Evolutionary conservation across 2,329 filamentous ascomycete species (phyloP), one percentile per base, ranked within the genome.

Genomic region (Sporothrix sp.): DNA sequence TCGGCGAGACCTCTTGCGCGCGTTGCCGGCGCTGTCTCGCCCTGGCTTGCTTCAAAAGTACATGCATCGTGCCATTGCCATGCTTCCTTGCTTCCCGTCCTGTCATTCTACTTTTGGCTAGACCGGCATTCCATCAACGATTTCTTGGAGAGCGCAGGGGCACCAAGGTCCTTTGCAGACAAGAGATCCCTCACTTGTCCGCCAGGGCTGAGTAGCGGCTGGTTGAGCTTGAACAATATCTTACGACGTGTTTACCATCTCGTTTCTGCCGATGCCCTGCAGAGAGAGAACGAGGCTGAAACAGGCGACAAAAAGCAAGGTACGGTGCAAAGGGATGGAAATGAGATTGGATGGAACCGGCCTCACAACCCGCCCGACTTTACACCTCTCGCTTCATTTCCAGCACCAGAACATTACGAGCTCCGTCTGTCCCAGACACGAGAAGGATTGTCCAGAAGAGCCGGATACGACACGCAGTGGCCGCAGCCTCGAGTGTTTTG

Each of bases 221-320:
- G 32, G 43, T 36, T 21, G 33, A 47, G 33, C 37, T 47, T 13
- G 28, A 28, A 37, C 37, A 20, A 16, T 35, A 21, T 30, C 20
- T 16, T 25, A 35, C 18, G 32, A 28, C 11, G 10, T 23, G 14
- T 30, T 14, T 21, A 13, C 32, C 9, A 11, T 7, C 11, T 20
- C 13, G 20, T 28, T 16, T 43, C 4, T 9, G 14, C 10, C 21
- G 10, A n/a, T 18, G 27, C 35, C 35, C 35, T n/a, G n/a, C n/a
- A n/a, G n/a, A n/a, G n/a, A n/a, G n/a, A 30, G 44, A 21, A 48
- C 46, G 46, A 48, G 46, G 46, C 46, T 48, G 46, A 48, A 40
- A 48, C 25, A 27, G 14, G 18, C 5, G 45, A 32, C 18, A 32
- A 25, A 38, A 21, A 27, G 18, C 32, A 23, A 6, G 32, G 20